Base-by-base conservation (phyloP, 1,139 yeast species). In the Taphrina deformans region DNA sequence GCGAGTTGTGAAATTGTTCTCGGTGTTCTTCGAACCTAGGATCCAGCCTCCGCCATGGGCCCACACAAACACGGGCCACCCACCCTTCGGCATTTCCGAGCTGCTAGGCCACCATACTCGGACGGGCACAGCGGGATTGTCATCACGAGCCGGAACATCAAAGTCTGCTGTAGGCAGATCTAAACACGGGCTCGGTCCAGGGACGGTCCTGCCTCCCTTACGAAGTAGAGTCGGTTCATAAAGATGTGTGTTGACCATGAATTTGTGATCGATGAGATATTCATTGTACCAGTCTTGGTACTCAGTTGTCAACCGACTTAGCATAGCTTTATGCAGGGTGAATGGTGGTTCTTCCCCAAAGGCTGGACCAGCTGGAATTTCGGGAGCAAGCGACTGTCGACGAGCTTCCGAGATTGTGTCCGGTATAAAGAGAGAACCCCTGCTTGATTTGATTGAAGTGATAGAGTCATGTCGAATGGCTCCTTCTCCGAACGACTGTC, bases 31-130 rank as follows among this genome's bases (percentile, higher is more conserved):
- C 59, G 75, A 74, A 2, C 84, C 83, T n/a, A 81, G 73, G 0
- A 78, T 81, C 81, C 82, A 80, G 4, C 76, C 76, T 33, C 82
- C 82, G n/a, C 84, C 84, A 68, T 81, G 84, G 72, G 73, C 80
- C 81, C 82, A 80, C 12, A 80, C 69, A 40, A 78, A 75, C 41
- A 79, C 74, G 1, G 84, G 83, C 78, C 80, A 79, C 0, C 83
- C 83, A 3, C 70, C 73, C 1, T 63, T 73, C 0, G 83, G 83
- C 31, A 72, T 70, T 7, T 72, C 73, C n/a, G n/a, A n/a, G 10
- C 77, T 77, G 16, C 72, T 70, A 14, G 83, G 83, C 23, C 75
- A 75, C 68, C 79, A 80, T 1, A 80, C 79, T 66, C 83, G 72
- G 9, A 78, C 79, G 1, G 79, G 77, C 29, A 80, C 74, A 46